Percentiles rank a stretch among this genome's conserved stretches.
Evolutionary conservation across 345 rosid species (phyloP).

Genomic region (Pugionium dolabratum): DNA sequence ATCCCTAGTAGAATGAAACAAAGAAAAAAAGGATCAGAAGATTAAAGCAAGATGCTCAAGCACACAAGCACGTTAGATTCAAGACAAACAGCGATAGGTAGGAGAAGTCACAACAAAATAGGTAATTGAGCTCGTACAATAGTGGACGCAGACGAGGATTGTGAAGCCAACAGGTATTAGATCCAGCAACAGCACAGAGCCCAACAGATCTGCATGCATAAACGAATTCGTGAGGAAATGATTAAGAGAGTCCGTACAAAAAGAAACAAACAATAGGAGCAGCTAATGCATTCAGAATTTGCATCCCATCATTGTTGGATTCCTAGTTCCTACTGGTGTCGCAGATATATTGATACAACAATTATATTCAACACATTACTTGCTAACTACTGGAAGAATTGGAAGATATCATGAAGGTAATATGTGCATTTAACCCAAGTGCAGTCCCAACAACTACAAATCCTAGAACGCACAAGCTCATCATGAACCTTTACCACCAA

Average conservation of each 20-base stretch:
- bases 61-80: not conserved
- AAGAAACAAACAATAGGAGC: not conserved
- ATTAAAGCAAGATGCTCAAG: no score
- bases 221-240: not conserved
- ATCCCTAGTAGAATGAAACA: no score
- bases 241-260: not conserved
- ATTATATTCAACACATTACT: not conserved
- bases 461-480: conserved; percentile 4
- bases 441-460: conserved; percentile 13
- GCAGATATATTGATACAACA: not conserved
- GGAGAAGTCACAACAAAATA: not conserved
- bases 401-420: no score
- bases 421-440: not conserved
- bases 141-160: conserved; percentile 62
- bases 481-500: not conserved
- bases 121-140: not conserved
- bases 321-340: not conserved
- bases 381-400: no score
- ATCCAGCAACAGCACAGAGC: conserved; percentile 57
- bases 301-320: not conserved
- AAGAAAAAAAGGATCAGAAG: no score
- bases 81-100: not conserved
- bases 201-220: conserved; percentile 52
- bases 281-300: not conserved
- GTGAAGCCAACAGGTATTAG: conserved; percentile 53